Evolutionary conservation across 805 yeast species (phyloP).

Genomic region (Barnettozyma wickerhamii): DNA sequence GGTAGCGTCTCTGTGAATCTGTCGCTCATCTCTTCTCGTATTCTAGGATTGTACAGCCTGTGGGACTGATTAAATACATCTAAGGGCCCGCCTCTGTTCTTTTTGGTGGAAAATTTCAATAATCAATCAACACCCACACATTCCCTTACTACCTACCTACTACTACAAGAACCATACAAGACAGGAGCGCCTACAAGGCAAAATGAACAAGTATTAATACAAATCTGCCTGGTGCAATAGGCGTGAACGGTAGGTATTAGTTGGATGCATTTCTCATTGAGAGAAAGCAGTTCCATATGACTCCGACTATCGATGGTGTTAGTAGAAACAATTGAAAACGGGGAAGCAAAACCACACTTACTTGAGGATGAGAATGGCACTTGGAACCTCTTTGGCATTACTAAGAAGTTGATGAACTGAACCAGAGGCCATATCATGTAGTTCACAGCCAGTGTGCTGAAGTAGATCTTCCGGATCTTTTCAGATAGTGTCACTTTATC

Average conservation of each 20-base stretch:
- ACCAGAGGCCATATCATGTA: conserved; percentile 81
- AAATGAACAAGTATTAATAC: no score
- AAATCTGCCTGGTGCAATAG: no score
- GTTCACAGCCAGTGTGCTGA: conserved; percentile 63
- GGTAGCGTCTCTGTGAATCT: conserved; percentile 31
- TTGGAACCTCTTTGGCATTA: conserved; percentile 69
- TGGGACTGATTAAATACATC: no score
- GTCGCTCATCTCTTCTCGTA: conserved; percentile 27
- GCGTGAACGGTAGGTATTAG: conserved; percentile 4
- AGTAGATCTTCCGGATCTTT: conserved; percentile 63
- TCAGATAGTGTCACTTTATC: conserved; percentile 55
- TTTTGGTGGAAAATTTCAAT: background rate
- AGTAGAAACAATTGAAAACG: no score
- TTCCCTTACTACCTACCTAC: conserved; percentile 1
- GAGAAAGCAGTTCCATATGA: conserved; percentile 90
- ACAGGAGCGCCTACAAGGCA: no score
- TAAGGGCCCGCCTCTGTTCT: no score
- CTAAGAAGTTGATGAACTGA: conserved; percentile 67
- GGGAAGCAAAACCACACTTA: no score
- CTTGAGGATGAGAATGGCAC: conserved; percentile 85
- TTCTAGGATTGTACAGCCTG: no score
- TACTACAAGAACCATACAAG: no score
- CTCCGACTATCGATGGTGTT: no score
- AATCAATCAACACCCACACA: background rate
- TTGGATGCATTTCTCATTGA: conserved; percentile 68